Conservation (phyloP, 352 stramenopile genomes). For the Phytophthora foliorum region DNA sequence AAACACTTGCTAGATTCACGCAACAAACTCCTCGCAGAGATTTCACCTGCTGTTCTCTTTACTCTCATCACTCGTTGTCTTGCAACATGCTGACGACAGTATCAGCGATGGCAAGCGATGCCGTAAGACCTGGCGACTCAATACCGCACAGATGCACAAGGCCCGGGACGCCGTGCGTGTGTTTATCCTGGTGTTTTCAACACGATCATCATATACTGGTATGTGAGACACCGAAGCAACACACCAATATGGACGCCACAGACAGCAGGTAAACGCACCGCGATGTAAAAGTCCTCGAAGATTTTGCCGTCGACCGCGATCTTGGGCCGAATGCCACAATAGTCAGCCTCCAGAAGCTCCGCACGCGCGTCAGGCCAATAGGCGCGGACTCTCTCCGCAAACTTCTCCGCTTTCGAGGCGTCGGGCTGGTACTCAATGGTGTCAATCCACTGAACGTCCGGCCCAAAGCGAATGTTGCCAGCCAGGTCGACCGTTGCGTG, state of each 20-base stretch:
- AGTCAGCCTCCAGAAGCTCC: slow-evolving; percentile 91
- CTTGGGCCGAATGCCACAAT: slow-evolving; percentile 97
- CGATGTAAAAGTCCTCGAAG: slow-evolving; percentile 94
- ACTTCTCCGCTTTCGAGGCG: slow-evolving; percentile 60
- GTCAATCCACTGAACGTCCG: slow-evolving; percentile 96
- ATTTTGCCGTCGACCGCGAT: slow-evolving; percentile 72
- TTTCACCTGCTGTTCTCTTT: neutral
- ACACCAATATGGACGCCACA: neutral
- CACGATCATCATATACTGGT: neutral
- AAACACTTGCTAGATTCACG: neutral
- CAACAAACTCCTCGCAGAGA: neutral
- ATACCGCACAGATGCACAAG: slow-evolving; percentile 96
- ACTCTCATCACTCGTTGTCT: slow-evolving; percentile 20
- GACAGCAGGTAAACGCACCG: slow-evolving; percentile 42
- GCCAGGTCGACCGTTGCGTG: slow-evolving; percentile 96
- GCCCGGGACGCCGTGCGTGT: slow-evolving; percentile 80
- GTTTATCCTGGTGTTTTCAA: slow-evolving; percentile 44
- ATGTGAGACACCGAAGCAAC: neutral
- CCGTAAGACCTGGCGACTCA: slow-evolving; percentile 96
- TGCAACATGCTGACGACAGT: slow-evolving; percentile 66
- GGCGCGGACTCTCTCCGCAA: slow-evolving; percentile 80
- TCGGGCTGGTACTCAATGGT: slow-evolving; percentile 89
- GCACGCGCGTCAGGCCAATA: slow-evolving; percentile 94
- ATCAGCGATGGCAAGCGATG: slow-evolving; percentile 89
- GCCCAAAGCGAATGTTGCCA: slow-evolving; percentile 96